Conservation (phyloP, 108 stramenopile genomes). For the Schizochytrium sp. region DNA sequence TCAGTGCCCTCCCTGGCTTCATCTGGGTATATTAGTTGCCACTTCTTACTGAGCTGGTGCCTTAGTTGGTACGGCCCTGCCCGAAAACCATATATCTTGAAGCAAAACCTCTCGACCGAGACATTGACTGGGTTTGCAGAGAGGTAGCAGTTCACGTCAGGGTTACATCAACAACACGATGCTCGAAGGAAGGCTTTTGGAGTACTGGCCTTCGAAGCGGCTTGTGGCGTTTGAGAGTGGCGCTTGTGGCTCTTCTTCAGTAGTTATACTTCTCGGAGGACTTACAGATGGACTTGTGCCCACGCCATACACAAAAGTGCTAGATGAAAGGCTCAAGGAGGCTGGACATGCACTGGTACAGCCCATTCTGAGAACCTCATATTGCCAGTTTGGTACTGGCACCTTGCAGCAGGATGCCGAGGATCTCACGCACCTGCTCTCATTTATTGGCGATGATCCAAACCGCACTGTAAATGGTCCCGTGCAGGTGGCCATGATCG, state of each 20-base stretch:
- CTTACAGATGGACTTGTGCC: slow-evolving; percentile 42
- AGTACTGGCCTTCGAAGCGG: slow-evolving; percentile 31
- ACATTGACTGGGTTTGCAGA: too few species aligned
- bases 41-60: too few species aligned
- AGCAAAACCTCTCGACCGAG: too few species aligned
- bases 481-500: neutral
- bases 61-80: too few species aligned
- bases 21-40: too few species aligned
- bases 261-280: slow-evolving; percentile 30
- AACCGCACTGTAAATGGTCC: neutral
- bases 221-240: slow-evolving; percentile 24
- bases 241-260: neutral
- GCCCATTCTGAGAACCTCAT: slow-evolving; percentile 41
- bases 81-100: too few species aligned
- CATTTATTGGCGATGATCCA: neutral
- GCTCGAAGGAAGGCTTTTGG: slow-evolving; percentile 1
- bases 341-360: slow-evolving; percentile 3
- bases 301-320: neutral
- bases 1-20: too few species aligned
- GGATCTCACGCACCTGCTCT: neutral
- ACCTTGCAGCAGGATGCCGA: slow-evolving; percentile 47
- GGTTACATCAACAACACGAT: neutral
- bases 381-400: slow-evolving; percentile 25
- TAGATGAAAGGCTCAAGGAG: neutral
- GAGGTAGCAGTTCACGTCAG: too few species aligned